These are phyloP conservation scores for Cercospora sp. DNA, from an alignment of 2,329 filamentous ascomycete genomes.

Conservation along the genomic window DNA sequence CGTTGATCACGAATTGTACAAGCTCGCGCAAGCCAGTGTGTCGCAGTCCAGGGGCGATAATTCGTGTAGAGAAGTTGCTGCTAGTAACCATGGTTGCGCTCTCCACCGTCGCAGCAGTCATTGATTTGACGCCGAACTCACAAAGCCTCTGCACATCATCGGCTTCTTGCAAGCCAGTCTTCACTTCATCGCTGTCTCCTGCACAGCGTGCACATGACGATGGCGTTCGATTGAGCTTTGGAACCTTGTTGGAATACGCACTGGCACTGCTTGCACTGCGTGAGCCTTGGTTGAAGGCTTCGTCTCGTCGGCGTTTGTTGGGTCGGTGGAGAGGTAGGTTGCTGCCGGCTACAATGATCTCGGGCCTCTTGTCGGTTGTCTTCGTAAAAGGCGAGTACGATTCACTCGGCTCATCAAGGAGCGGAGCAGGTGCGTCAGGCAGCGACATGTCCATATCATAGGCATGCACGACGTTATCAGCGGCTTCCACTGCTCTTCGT, in stretches of 20 bases:
- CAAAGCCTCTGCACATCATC: constrained; percentile 28
- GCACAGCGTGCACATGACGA: constrained; percentile 22
- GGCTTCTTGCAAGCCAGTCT: constrained; percentile 34
- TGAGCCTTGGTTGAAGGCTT: constrained; percentile 30
- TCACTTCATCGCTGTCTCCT: constrained; percentile 22
- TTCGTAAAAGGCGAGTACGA: constrained; percentile 29
- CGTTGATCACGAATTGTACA: constrained; percentile 54
- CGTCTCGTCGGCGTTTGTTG: constrained; percentile 48
- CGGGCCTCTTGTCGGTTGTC: constrained; percentile 41
- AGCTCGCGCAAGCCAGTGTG: constrained; percentile 52
- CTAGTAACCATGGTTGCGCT: constrained; percentile 18
- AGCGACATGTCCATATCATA: constrained; percentile 75
- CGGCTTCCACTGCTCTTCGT: constrained; percentile 68
- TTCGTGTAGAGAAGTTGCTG: constrained; percentile 28
- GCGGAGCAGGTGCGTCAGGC: constrained; percentile 57
- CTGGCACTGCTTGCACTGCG: constrained; percentile 32
- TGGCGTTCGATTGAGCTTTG: constrained; percentile 26
- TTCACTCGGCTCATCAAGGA: constrained; percentile 33
- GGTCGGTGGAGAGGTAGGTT: constrained; percentile 43
- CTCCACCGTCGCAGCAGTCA: constrained; percentile 16
- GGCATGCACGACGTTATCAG: constrained; percentile 73
- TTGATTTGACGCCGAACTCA: constrained; percentile 14
- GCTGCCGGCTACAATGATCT: constrained; percentile 47
- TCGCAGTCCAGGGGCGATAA: constrained; percentile 49
- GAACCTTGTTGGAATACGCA: constrained; percentile 8